These are phyloP conservation scores for Trypanosoma platydactyli DNA, from an alignment of 208 protist species.

Conservation along the genomic window DNA sequence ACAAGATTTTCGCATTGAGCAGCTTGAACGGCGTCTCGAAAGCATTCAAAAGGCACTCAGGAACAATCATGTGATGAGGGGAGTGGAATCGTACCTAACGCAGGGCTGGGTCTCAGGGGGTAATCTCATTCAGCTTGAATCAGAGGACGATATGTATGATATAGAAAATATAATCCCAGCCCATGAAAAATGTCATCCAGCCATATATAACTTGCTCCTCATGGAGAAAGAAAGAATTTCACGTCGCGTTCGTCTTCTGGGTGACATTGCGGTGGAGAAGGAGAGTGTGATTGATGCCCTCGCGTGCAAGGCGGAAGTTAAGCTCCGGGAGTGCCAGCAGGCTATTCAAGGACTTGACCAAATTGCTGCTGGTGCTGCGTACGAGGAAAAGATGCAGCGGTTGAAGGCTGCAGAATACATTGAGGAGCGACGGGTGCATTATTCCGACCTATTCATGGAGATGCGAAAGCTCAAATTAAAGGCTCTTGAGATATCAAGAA, in stretches of 20 bases:
- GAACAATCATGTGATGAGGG: conserved; percentile 56
- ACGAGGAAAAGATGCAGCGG: conserved; percentile 73
- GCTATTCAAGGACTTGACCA: conserved; percentile 79
- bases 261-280: conserved; percentile 73
- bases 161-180: conserved; percentile 81
- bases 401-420: conserved; percentile 69
- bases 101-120: conserved; percentile 47
- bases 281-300: conserved; percentile 74
- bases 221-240: conserved; percentile 72
- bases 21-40: conserved; percentile 72
- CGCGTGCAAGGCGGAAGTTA: conserved; percentile 45
- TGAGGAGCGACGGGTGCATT: conserved; percentile 65
- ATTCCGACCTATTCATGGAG: conserved; percentile 47
- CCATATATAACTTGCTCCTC: conserved; percentile 81
- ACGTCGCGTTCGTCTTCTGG: conserved; percentile 66
- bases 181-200: conserved; percentile 83
- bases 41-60: conserved; percentile 57
- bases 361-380: conserved; percentile 54
- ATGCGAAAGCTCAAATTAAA: conserved; percentile 40
- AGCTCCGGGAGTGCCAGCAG: conserved; percentile 57
- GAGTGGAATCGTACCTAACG: conserved; percentile 59
- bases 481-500: conserved; percentile 8
- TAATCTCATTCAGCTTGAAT: conserved; percentile 41
- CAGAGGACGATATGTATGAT: conserved; percentile 68
- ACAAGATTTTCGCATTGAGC: conserved; percentile 80